A percentile compares a stretch with the other conserved stretches of the same genome.
Conservation (phyloP, 345 rosid species). For the Gossypium turneri region DNA sequence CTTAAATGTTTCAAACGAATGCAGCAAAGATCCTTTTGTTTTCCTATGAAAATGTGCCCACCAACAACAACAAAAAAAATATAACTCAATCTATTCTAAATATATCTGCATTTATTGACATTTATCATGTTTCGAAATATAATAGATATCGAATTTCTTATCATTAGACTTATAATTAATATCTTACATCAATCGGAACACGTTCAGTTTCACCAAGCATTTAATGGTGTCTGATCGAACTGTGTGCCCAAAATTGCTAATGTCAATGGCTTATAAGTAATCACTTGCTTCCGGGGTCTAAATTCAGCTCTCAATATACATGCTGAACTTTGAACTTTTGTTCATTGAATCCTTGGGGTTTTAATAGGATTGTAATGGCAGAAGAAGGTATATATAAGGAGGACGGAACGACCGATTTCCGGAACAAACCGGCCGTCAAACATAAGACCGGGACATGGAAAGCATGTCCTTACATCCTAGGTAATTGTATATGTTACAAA, state of each 20-base stretch:
- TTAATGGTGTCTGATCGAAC: conserved; percentile 13
- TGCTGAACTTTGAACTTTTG: background rate
- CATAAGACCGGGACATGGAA: conserved; percentile 42
- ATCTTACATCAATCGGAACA: too few species aligned
- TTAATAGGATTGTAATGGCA: conserved; percentile 16
- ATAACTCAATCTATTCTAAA: background rate
- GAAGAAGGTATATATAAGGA: conserved; percentile 28
- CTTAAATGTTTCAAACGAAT: background rate
- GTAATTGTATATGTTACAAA: conserved; percentile 13
- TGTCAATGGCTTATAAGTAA: background rate
- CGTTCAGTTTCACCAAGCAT: background rate
- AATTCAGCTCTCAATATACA: background rate
- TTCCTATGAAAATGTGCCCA: conserved; percentile 29
- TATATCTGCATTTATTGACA: background rate
- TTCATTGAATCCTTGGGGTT: background rate
- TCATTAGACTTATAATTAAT: too few species aligned
- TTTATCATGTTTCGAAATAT: too few species aligned
- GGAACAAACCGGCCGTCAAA: conserved; percentile 31
- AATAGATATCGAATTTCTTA: too few species aligned
- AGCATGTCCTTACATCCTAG: conserved; percentile 38
- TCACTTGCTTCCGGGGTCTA: background rate
- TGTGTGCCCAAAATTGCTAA: conserved; percentile 22
- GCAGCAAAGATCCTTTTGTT: background rate
- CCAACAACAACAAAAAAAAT: background rate
- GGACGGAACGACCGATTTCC: conserved; percentile 36